Percentiles rank a stretch among this genome's conserved stretches.
Conservation (phyloP, 176 grass and related monocot genomes). For the Aegilops sharonensis region DNA sequence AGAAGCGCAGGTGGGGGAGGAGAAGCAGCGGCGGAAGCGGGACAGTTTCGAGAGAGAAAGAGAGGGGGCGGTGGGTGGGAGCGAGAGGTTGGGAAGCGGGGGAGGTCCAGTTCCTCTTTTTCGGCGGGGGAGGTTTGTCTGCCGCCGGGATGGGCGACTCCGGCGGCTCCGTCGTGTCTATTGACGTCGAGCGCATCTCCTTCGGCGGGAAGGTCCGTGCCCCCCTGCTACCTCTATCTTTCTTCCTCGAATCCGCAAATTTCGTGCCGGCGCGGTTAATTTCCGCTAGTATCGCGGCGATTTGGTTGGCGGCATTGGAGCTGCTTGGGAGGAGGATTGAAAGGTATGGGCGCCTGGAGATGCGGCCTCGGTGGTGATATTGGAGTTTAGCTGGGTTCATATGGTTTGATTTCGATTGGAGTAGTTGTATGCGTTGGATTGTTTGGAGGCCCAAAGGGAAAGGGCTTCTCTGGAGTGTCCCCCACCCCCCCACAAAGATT, state of each 20-base stretch:
- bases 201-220: conserved; percentile 82
- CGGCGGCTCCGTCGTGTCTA: conserved; percentile 69
- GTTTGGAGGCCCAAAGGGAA: background rate
- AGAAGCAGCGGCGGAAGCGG: conserved; percentile 19
- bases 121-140: conserved; percentile 12
- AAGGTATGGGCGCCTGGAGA: background rate
- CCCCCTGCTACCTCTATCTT: background rate
- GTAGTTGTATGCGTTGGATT: background rate
- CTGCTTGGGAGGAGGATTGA: conserved; percentile 1
- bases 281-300: background rate
- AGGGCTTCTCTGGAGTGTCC: background rate
- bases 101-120: background rate
- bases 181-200: conserved; percentile 91
- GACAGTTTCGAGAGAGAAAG: conserved; percentile 2
- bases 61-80: background rate
- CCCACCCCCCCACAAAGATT: no score
- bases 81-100: background rate
- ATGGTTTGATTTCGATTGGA: background rate
- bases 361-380: background rate
- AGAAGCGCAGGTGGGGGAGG: conserved; percentile 22
- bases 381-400: conserved; percentile 5
- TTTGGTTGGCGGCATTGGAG: conserved; percentile 26
- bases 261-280: conserved; percentile 4
- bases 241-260: background rate
- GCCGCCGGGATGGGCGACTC: conserved; percentile 71